A percentile compares a stretch with the other conserved stretches of the same genome.
phyloP scores from a whole-genome alignment of 2,329 filamentous ascomycete species.

The Colletotrichum theobromicola region DNA sequence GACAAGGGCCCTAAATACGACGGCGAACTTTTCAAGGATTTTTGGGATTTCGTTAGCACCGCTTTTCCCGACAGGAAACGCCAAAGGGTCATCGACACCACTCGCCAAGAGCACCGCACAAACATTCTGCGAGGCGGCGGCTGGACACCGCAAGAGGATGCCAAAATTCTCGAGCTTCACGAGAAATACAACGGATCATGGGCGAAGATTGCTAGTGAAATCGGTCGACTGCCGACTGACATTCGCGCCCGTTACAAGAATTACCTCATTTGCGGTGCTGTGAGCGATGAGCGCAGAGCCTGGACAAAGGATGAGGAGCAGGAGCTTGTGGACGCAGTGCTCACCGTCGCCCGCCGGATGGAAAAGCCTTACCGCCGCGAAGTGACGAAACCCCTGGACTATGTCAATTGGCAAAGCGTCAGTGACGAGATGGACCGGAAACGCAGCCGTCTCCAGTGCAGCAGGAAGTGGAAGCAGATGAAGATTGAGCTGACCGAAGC shows the following conservation, averaged over 20 bases:
- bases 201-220: constrained; percentile 63
- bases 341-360: constrained; percentile 55
- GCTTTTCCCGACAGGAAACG: constrained; percentile 56
- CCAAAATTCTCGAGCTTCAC: constrained; percentile 53
- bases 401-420: constrained; percentile 71
- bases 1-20: constrained; percentile 30
- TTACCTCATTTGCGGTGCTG: constrained; percentile 64
- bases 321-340: constrained; percentile 56
- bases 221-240: constrained; percentile 70
- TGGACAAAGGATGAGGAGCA: constrained; percentile 69
- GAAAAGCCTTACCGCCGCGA: constrained; percentile 29
- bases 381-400: background rate
- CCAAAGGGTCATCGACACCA: constrained; percentile 59
- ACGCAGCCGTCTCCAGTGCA: constrained; percentile 71
- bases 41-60: constrained; percentile 56
- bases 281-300: constrained; percentile 48
- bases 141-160: constrained; percentile 66
- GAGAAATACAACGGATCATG: constrained; percentile 61
- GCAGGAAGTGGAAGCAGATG: constrained; percentile 66
- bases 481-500: constrained; percentile 34
- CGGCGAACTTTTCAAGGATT: constrained; percentile 40
- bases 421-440: constrained; percentile 65
- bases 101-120: constrained; percentile 70
- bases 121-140: constrained; percentile 61
- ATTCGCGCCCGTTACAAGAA: constrained; percentile 75